phyloP scores from a whole-genome alignment of 2,329 filamentous ascomycete genomes.

The Penicillium expansum region DNA sequence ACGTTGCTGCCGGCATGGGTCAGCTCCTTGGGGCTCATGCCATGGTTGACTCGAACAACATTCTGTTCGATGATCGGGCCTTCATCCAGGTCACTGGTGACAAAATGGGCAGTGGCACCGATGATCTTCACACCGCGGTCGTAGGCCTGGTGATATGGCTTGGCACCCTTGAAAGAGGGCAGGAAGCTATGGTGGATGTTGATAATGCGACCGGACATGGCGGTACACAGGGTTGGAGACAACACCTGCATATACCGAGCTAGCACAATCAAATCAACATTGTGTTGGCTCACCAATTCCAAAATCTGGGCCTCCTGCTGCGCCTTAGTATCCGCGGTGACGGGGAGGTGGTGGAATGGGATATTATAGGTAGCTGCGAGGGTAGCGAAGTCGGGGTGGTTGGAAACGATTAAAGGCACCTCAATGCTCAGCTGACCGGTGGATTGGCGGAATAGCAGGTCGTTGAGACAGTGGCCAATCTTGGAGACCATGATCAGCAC shows the following conservation, averaged over 20 bases:
- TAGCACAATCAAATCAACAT: conserved; percentile 75
- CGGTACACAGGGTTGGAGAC: conserved; percentile 68
- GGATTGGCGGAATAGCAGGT: conserved; percentile 75
- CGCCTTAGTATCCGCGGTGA: conserved; percentile 73
- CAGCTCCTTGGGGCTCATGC: conserved; percentile 70
- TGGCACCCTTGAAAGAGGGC: conserved; percentile 83
- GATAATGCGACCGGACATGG: conserved; percentile 84
- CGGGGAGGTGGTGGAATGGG: conserved; percentile 76
- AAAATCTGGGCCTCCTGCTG: conserved; percentile 71
- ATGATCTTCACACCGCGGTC: conserved; percentile 87
- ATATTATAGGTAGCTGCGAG: conserved; percentile 72
- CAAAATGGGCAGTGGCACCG: conserved; percentile 80
- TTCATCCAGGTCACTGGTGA: conserved; percentile 80
- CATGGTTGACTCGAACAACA: conserved; percentile 72
- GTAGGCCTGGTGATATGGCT: conserved; percentile 84
- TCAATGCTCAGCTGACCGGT: conserved; percentile 72
- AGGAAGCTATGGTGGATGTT: conserved; percentile 89
- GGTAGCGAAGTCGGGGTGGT: conserved; percentile 70
- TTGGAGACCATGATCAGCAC: conserved; percentile 88
- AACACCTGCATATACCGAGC: conserved; percentile 88
- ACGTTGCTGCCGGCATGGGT: conserved; percentile 79
- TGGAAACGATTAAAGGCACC: conserved; percentile 75
- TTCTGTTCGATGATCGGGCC: conserved; percentile 87
- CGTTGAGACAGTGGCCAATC: conserved; percentile 82
- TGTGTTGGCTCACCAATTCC: conserved; percentile 64